These are phyloP conservation scores for Immersiella caudata DNA, from an alignment of 495 filamentous ascomycete genomes.

Conservation along the genomic window DNA sequence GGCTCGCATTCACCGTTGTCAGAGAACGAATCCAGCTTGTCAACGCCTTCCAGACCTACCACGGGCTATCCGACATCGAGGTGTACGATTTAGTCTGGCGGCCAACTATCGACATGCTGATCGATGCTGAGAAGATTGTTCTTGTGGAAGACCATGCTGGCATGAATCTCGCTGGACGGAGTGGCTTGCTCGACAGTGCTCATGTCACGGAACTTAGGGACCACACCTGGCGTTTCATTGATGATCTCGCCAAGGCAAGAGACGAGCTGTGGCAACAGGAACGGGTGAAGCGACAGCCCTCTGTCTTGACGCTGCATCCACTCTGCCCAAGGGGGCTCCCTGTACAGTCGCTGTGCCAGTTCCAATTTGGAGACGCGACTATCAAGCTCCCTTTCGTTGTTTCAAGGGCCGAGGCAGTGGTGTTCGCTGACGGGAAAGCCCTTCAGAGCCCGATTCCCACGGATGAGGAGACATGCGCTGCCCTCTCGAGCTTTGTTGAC, in stretches of 20 bases:
- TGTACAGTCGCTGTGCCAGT: slow-evolving; percentile 19
- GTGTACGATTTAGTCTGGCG: slow-evolving; percentile 28
- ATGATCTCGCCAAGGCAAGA: slow-evolving; percentile 27
- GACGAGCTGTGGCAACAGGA: slow-evolving; percentile 30
- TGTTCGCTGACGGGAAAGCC: slow-evolving; percentile 21
- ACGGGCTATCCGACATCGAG: slow-evolving; percentile 20
- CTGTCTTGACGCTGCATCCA: background rate
- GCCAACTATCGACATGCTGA: slow-evolving; percentile 28
- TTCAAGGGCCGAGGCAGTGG: slow-evolving; percentile 24
- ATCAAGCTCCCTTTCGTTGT: slow-evolving; percentile 24
- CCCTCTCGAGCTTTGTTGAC: slow-evolving; percentile 27
- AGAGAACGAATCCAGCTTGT: slow-evolving; percentile 17
- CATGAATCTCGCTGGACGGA: background rate
- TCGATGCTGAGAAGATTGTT: slow-evolving; percentile 25
- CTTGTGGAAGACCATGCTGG: slow-evolving; percentile 14
- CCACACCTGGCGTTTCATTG: slow-evolving; percentile 26
- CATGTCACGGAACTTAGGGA: background rate
- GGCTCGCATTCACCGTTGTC: slow-evolving; percentile 20
- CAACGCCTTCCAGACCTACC: slow-evolving; percentile 9
- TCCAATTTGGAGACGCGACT: background rate
- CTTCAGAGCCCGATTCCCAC: slow-evolving; percentile 19
- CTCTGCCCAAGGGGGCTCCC: slow-evolving; percentile 35
- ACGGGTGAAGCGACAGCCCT: slow-evolving; percentile 14
- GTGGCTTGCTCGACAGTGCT: slow-evolving; percentile 6
- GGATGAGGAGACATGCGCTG: slow-evolving; percentile 18